Base-by-base conservation (phyloP, 495 filamentous ascomycete genomes). In the Rostrohypoxylon terebratum region DNA sequence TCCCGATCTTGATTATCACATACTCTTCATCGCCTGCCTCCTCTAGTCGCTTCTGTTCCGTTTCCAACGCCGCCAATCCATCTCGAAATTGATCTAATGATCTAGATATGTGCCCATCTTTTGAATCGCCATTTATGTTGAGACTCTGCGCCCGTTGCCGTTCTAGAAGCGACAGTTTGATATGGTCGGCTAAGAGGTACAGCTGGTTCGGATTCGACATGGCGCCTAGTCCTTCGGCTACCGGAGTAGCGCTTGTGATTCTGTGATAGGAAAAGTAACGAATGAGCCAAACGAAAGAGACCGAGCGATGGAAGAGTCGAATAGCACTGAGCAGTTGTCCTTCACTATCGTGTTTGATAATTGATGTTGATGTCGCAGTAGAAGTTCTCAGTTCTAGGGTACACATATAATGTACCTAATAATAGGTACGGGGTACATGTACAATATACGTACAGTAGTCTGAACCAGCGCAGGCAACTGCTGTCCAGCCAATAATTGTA, bases 41-140 rank as follows among this genome's bases (percentile, higher is more conserved):
- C 63, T 90, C 83, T 33, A 93, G 79, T 31, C 87, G 84, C 59
- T 81, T 79, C 67, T 89, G 83, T 69, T 96, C 90, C 50, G 88
- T 85, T 74, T 92, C 90, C 21, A 97, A 83, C 11, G 87, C 80
- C 70, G 93, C 90, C 71, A 99, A 87, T 14, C 96, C 94, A 69
- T 94, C 92, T 45, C 88, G 88, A 57, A 99, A 87, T 40, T 92
- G 92, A 33, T 96, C 92, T 44, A 99, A 86, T 9, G 94, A 97
- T 47, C 93, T 86, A 5, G 93, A 94, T 69, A 98, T 96, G 72
- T 96, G 92, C 33, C 91, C 91, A 84, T 96, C 94, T 80, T 97
- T 93, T 6, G 91, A 87, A 77, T 93, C 93, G 75, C 94, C 90
- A 10, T 76, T 66, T 33, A 97, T 89, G 63, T 93, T 90, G n/a